Percentiles rank a stretch among this genome's conserved stretches.
These are phyloP conservation scores for Aspergillus fumigatiaffinis DNA, from an alignment of 2,329 filamentous ascomycete genomes.

Conservation along the genomic window DNA sequence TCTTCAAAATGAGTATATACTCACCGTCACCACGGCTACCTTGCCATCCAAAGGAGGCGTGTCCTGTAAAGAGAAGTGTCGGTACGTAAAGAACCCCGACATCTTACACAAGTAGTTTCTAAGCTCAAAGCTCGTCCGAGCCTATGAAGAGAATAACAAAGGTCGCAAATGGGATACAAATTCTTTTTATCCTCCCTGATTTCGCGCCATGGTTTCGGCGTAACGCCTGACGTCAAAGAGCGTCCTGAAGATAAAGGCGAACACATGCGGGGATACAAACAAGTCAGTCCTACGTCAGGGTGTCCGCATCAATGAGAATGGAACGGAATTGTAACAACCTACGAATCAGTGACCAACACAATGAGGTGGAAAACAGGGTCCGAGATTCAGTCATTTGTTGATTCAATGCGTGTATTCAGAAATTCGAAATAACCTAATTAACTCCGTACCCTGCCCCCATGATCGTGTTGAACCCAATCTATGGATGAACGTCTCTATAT, in stretches of 20 bases:
- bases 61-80: conserved; percentile 25
- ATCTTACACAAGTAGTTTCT: conserved; percentile 9
- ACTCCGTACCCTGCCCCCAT: conserved; percentile 4
- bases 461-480: conserved; percentile 17
- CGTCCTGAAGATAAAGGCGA: background rate
- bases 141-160: background rate
- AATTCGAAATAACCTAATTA: background rate
- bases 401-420: background rate
- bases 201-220: background rate
- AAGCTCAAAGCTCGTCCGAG: background rate
- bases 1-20: background rate
- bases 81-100: conserved; percentile 24
- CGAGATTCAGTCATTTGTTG: background rate
- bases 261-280: background rate
- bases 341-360: background rate
- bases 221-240: background rate
- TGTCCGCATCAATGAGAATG: background rate
- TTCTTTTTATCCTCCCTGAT: background rate
- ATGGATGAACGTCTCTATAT: conserved; percentile 5
- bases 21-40: conserved; percentile 28
- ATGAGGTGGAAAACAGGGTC: background rate
- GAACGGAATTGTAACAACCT: background rate
- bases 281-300: background rate
- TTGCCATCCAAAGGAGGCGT: conserved; percentile 23
- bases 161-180: background rate